These are phyloP conservation scores for Backusella parvicylindrica DNA, from an alignment of 192 early-diverging fungal genomes.

Conservation along the genomic window DNA sequence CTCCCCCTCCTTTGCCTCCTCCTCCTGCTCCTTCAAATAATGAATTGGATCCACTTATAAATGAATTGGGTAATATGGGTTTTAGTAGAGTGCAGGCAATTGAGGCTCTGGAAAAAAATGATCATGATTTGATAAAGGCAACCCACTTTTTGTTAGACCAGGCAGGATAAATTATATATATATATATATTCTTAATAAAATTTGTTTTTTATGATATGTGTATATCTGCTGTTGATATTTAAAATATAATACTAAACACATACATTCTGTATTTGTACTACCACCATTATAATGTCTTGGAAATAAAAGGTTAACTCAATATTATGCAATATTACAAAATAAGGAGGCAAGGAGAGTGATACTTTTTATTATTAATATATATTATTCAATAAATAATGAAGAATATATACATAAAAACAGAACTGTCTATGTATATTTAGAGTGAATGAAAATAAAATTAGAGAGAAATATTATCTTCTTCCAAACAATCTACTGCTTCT, in stretches of 20 bases:
- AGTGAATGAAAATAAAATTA: too few relatives aligned
- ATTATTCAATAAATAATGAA: not conserved
- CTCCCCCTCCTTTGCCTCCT: conserved; percentile 15
- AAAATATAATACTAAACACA: too few relatives aligned
- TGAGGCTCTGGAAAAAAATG: conserved; percentile 70
- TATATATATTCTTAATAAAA: not conserved
- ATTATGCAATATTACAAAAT: not conserved
- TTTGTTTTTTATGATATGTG: not conserved
- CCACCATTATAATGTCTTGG: too few relatives aligned
- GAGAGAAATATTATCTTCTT: not conserved
- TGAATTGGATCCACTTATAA: conserved; percentile 3
- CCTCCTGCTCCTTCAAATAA: not conserved
- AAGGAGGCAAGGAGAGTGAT: not conserved
- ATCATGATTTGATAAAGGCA: conserved; percentile 70
- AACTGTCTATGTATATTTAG: not conserved
- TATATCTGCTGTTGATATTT: too few relatives aligned
- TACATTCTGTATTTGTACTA: too few relatives aligned
- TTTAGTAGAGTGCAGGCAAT: conserved; percentile 67
- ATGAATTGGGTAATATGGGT: conserved; percentile 67
- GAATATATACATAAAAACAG: not conserved
- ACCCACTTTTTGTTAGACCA: conserved; percentile 74
- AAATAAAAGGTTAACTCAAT: not conserved
- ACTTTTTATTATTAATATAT: not conserved
- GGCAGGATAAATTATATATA: not conserved
- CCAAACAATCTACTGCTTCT: conserved; percentile 6